Evolutionary conservation across 2,329 filamentous ascomycete genomes (phyloP).

Genomic region (Grosmannia huntii): DNA sequence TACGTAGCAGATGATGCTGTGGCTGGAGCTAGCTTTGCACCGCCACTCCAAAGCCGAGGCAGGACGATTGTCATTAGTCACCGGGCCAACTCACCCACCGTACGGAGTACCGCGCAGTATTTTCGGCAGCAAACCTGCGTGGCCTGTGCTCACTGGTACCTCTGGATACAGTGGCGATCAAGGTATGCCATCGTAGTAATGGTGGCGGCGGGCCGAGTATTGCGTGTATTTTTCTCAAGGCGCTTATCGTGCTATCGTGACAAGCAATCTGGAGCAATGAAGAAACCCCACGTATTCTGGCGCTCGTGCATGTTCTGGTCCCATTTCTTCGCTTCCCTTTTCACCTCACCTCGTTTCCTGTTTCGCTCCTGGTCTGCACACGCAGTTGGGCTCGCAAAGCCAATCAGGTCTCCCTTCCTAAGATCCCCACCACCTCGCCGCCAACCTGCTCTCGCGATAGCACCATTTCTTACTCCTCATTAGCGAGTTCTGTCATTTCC

Average conservation of each 20-base stretch:
- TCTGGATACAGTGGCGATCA: too few relatives aligned
- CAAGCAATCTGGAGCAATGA: constrained; percentile 2
- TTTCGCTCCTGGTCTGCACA: not conserved
- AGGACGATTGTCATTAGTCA: not conserved
- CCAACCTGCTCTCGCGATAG: not conserved
- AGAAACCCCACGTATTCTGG: constrained; percentile 10
- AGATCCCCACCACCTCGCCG: not conserved
- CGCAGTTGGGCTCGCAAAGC: not conserved
- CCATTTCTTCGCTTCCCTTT: not conserved
- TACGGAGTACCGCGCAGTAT: too few relatives aligned
- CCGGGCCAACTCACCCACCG: too few relatives aligned
- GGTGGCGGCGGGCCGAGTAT: not conserved
- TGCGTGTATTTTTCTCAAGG: not conserved
- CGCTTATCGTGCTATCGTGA: not conserved
- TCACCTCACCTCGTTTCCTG: not conserved
- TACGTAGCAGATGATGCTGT: not conserved
- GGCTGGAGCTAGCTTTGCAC: not conserved
- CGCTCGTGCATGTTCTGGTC: not conserved
- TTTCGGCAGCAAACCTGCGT: too few relatives aligned
- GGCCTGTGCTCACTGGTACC: too few relatives aligned
- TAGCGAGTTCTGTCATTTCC: not conserved
- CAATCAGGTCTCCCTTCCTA: not conserved
- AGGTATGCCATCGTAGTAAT: too few relatives aligned
- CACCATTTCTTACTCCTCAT: not conserved
- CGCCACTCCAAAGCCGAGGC: not conserved